A percentile compares a stretch with the other conserved stretches of the same genome.
phyloP scores from a whole-genome alignment of 140 eudicot genomes.

The Anethum foeniculum region DNA sequence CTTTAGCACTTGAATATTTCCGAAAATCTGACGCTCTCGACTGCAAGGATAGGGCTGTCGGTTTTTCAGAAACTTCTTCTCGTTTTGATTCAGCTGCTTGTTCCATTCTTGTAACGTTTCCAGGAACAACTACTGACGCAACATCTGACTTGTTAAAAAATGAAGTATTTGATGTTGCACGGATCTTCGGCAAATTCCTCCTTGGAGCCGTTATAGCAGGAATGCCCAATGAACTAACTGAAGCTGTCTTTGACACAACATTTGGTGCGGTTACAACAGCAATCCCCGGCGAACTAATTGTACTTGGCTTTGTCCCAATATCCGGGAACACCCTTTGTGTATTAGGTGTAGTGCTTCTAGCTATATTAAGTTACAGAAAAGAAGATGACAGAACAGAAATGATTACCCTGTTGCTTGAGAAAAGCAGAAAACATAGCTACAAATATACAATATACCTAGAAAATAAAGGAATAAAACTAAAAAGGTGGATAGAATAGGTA shows the following conservation, averaged over 20 bases:
- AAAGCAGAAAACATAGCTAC: neutral
- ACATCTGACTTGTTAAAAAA: conserved; percentile 51
- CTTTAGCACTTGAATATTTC: conserved; percentile 35
- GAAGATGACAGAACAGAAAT: conserved; percentile 7
- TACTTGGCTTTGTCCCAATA: conserved; percentile 41
- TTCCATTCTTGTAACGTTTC: conserved; percentile 46
- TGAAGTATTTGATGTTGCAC: conserved; percentile 40
- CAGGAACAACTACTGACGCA: conserved; percentile 69
- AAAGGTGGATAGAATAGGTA: neutral
- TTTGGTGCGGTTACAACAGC: conserved; percentile 32
- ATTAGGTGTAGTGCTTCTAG: conserved; percentile 49
- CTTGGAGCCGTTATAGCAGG: conserved; percentile 38
- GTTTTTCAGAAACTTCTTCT: conserved; percentile 60
- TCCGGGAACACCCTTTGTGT: conserved; percentile 45
- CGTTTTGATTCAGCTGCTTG: conserved; percentile 56
- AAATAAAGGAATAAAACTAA: neutral
- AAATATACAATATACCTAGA: neutral
- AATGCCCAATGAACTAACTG: conserved; percentile 36
- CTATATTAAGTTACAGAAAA: conserved; percentile 36
- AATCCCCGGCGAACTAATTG: conserved; percentile 36
- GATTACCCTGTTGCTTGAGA: neutral
- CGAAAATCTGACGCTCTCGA: conserved; percentile 49
- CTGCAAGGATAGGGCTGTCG: conserved; percentile 35
- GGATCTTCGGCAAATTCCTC: conserved; percentile 44
- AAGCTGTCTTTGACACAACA: conserved; percentile 44